Conservation (phyloP, 163 green algal genomes). For the Volvox carteri region DNA sequence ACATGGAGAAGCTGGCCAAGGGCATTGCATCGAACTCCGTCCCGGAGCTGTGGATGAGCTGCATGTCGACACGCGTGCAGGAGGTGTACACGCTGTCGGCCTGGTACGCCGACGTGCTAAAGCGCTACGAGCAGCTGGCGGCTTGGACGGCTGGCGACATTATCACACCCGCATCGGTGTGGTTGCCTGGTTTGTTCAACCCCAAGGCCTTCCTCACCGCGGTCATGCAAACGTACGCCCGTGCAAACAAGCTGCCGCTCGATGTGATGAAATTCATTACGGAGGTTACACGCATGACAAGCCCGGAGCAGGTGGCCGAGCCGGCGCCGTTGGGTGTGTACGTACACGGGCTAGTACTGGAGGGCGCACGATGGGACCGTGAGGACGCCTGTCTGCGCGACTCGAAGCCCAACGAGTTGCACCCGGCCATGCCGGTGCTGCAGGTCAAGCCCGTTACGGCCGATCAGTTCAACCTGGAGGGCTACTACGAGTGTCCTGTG, state of each 20-base stretch:
- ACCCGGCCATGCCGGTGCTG: constrained; percentile 85
- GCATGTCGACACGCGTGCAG: constrained; percentile 80
- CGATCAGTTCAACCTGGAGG: constrained; percentile 80
- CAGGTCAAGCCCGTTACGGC: constrained; percentile 83
- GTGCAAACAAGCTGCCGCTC: constrained; percentile 85
- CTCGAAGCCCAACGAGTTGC: constrained; percentile 86
- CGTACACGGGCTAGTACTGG: constrained; percentile 85
- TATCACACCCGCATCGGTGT: constrained; percentile 80
- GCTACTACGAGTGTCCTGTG: constrained; percentile 87
- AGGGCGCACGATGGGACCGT: constrained; percentile 89
- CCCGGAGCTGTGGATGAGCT: constrained; percentile 72
- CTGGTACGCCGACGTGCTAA: constrained; percentile 86
- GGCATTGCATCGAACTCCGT: constrained; percentile 85
- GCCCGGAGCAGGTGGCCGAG: constrained; percentile 73
- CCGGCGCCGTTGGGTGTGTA: constrained; percentile 77
- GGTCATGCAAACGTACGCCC: constrained; percentile 91
- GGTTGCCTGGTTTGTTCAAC: constrained; percentile 92
- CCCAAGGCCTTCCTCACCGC: constrained; percentile 93
- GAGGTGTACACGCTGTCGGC: constrained; percentile 80
- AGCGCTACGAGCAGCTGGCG: constrained; percentile 85
- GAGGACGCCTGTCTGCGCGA: constrained; percentile 85
- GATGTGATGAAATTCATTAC: constrained; percentile 92
- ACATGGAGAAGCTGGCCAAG: constrained; percentile 87
- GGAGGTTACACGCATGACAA: constrained; percentile 72
- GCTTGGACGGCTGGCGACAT: constrained; percentile 83